These are phyloP conservation scores for Saccharomyces hybrid DNA, from an alignment of 1,139 yeast genomes.

Conservation along the genomic window DNA sequence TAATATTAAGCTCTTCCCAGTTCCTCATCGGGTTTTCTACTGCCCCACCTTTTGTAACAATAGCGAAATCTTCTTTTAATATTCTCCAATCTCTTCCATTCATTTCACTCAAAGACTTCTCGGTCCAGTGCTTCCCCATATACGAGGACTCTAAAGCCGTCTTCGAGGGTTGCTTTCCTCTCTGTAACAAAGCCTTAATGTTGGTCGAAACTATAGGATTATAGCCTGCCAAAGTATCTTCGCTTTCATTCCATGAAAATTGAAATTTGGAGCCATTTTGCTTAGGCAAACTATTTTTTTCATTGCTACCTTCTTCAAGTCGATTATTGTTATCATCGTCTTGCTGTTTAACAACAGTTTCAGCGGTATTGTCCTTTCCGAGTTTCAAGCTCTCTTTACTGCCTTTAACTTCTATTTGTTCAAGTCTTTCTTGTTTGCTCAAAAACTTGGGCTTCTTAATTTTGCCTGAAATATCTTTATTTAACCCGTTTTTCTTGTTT, in stretches of 20 bases:
- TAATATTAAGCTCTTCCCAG: slow-evolving; percentile 56
- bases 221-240: slow-evolving; percentile 50
- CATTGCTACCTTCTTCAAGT: background rate
- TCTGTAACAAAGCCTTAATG: slow-evolving; percentile 11
- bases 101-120: slow-evolving; percentile 61
- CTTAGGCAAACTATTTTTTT: slow-evolving; percentile 22
- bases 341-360: background rate
- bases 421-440: background rate
- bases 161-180: slow-evolving; percentile 9
- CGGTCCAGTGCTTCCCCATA: slow-evolving; percentile 54
- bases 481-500: background rate
- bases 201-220: slow-evolving; percentile 37
- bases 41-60: slow-evolving; percentile 48
- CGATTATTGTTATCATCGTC: background rate
- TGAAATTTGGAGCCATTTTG: slow-evolving; percentile 38
- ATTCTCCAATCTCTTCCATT: slow-evolving; percentile 83
- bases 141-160: slow-evolving; percentile 13
- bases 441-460: background rate
- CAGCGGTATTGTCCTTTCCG: background rate
- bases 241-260: slow-evolving; percentile 63
- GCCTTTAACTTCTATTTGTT: background rate
- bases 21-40: slow-evolving; percentile 54
- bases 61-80: slow-evolving; percentile 68
- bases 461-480: background rate
- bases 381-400: background rate